Percentiles rank a stretch among this genome's conserved stretches.
Conservation (phyloP, 2,329 filamentous ascomycete genomes). For the Hypomyces perniciosus region DNA sequence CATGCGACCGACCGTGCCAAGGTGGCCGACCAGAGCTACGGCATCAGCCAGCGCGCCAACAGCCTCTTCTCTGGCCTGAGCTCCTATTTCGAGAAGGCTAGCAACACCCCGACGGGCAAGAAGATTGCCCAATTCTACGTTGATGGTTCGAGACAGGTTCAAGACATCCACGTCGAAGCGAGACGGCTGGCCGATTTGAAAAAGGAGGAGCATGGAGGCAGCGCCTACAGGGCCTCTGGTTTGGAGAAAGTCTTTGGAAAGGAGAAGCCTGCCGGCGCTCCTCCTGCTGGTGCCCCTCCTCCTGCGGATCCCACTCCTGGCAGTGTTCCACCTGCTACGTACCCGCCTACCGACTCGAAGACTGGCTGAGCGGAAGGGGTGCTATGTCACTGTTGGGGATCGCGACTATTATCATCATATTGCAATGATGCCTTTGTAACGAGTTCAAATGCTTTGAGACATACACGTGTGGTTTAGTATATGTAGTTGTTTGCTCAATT, state of each 20-base stretch:
- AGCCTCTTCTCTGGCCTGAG: slow-evolving; percentile 58
- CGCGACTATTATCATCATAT: background rate
- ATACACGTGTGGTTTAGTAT: background rate
- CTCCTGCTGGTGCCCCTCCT: slow-evolving; percentile 13
- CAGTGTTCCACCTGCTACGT: background rate
- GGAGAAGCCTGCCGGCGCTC: slow-evolving; percentile 28
- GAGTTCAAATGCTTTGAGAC: background rate
- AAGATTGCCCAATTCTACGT: slow-evolving; percentile 85
- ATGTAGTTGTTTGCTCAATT: background rate
- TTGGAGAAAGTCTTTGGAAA: slow-evolving; percentile 54
- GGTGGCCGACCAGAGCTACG: slow-evolving; percentile 78
- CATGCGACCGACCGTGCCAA: slow-evolving; percentile 83
- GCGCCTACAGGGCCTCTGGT: slow-evolving; percentile 53
- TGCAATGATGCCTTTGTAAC: slow-evolving; percentile 12
- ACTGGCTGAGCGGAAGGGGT: background rate
- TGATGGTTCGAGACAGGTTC: slow-evolving; percentile 77
- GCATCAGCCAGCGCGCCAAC: slow-evolving; percentile 67
- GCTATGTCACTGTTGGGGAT: background rate
- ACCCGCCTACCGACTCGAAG: slow-evolving; percentile 1
- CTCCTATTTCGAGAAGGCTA: slow-evolving; percentile 93
- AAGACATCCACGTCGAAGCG: slow-evolving; percentile 91
- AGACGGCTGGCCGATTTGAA: slow-evolving; percentile 83
- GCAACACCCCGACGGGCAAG: slow-evolving; percentile 79
- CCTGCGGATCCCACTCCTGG: slow-evolving; percentile 9
- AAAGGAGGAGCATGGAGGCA: slow-evolving; percentile 56